Evolutionary conservation across 257 asterid genomes (phyloP), one percentile per base, ranked within the genome.

Genomic region (Coffea eugenioides): DNA sequence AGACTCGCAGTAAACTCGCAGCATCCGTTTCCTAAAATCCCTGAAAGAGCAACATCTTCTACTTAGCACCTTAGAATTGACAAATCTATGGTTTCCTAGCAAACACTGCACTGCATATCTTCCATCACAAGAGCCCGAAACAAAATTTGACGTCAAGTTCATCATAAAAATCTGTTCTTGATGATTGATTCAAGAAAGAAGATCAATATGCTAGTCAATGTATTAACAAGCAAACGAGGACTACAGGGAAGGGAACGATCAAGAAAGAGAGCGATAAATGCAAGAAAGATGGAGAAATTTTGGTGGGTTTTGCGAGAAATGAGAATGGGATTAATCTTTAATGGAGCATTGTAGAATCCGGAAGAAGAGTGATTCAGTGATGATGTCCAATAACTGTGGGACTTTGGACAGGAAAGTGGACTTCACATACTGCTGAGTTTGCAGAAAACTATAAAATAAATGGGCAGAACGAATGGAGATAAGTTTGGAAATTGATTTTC

Each of bases 1-100:
- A 3, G 88, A 87, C 20, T 84, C 84, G 74, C 98, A 88, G 87
- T 74, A 83, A 80, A 93, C 89, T 72, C 86, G 84, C 57, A 82
- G 65, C 34, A 25, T 81, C 41, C 67, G 86, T 79, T 71, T 74
- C 39, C 80, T 77, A 27, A 73, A 41, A 69, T 59, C 69, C 69
- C 45, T 73, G 82, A 79, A 67, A 20, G 85, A 76, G 54, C 79
- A 71, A 75, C 80, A 80, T 73, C 73, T 83, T 65, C 64, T 72
- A 51, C 41, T 21, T 9, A 15, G 48, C 67, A 78, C 61, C 54
- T 77, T 85, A 48, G 80, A 61, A 68, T 71, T 84, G 77, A 84
- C 76, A 82, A 83, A 82, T 8, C 80, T 73, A 71, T 75, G 85
- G 48, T 59, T 80, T 43, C 73, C 52, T 54, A 70, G 21, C 34